Evolutionary conservation across 495 filamentous ascomycete species (phyloP).

Genomic region (Hypoxylon fragiforme): DNA sequence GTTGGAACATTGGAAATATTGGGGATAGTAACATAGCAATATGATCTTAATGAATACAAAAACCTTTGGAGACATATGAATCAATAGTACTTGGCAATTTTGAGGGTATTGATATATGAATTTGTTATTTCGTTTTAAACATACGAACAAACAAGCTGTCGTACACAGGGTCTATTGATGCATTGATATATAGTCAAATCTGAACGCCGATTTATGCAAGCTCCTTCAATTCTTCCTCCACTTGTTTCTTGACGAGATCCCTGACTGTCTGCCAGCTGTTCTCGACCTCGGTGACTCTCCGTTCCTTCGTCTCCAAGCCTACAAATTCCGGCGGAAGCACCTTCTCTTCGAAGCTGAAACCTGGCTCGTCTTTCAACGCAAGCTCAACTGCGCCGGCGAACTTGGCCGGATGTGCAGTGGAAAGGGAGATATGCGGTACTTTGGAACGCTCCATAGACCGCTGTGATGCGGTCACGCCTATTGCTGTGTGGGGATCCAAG

Average conservation of each 20-base stretch:
- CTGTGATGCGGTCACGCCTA: slow-evolving; percentile 74
- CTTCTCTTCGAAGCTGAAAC: slow-evolving; percentile 69
- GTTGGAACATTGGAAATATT: no score
- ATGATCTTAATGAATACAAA: neutral
- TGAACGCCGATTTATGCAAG: slow-evolving; percentile 29
- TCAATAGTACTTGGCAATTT: no score
- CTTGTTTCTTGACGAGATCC: slow-evolving; percentile 58
- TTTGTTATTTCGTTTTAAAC: neutral
- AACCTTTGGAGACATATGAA: neutral
- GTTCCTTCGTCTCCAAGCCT: slow-evolving; percentile 68
- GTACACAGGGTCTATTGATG: slow-evolving; percentile 17
- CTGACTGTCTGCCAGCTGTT: slow-evolving; percentile 55
- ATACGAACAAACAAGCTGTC: slow-evolving; percentile 1
- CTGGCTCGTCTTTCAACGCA: slow-evolving; percentile 66
- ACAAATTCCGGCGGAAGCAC: slow-evolving; percentile 80
- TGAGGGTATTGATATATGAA: slow-evolving; percentile 6
- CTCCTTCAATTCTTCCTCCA: slow-evolving; percentile 55
- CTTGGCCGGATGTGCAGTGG: slow-evolving; percentile 93
- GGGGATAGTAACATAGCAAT: slow-evolving; percentile 1
- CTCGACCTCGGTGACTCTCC: slow-evolving; percentile 58
- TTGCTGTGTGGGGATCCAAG: slow-evolving; percentile 88
- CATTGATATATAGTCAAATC: slow-evolving; percentile 4
- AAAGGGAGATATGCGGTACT: slow-evolving; percentile 73
- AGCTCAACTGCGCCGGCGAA: slow-evolving; percentile 78
- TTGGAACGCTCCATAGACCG: slow-evolving; percentile 62